Base-by-base conservation (phyloP, 345 rosid genomes). In the Aquilaria sinensis region DNA sequence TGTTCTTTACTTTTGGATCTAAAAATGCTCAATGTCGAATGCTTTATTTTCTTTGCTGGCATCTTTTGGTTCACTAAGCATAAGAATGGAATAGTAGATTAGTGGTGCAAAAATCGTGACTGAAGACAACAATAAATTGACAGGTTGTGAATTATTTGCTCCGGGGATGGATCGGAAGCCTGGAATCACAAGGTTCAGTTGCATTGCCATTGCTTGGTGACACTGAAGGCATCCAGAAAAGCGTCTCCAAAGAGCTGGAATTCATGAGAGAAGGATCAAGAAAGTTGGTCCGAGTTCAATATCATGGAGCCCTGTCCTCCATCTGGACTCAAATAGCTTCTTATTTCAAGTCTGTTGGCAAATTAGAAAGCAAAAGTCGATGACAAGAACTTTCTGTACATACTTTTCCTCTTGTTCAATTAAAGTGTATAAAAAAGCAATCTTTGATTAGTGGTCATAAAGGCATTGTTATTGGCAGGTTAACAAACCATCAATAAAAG, bases 131-230 rank as follows among this genome's bases (percentile, higher is more conserved):
- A 9, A 5, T 37, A 0, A 37, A 37, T 37, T 3, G 43, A 37
- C 43, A 93, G 98, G 97, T 86, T 49, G 92, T 90, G 77, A 88
- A 90, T 75, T 83, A 73, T 75, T 74, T 90, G 63, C 78, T 90
- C 43, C 88, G 89, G 0, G 98, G 98, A 45, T 93, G 96, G 97
- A 86, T 93, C 47, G 78, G 73, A 53, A 86, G 73, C 84, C 63
- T 84, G 52, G 98, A 90, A 57, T 82, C 97, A 14, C 65, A 61
- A 54, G 94, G 94, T 14, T 73, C 77, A 9, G 72, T 77, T 52
- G 59, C 74, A 0, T 76, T 93, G 14, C 96, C 97, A 30, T 71
- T 93, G 57, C 75, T 83, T 31, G 89, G 86, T 1, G 82, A 71
- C 23, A 12, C 31, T 14, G 82, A 72, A 71, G 70, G 68, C 67